Evolutionary conservation across 257 asterid genomes (phyloP).

Genomic region (Solanum virginianum): DNA sequence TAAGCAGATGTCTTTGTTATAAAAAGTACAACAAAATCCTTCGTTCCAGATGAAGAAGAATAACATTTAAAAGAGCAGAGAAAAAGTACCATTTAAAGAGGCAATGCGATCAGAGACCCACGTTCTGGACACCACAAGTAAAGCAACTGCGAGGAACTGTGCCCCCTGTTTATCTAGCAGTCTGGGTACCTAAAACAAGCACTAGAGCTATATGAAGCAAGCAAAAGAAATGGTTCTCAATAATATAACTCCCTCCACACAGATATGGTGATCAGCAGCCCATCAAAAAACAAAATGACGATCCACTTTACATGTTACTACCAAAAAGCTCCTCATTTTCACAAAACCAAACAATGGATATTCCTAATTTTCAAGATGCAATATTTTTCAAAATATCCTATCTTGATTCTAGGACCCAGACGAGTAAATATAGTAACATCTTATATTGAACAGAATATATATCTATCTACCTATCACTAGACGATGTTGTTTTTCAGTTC

Average conservation of each 20-base stretch:
- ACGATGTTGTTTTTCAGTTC: neutral
- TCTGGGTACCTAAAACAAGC: conserved; percentile 68
- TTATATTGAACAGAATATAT: neutral
- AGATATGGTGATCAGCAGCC: neutral
- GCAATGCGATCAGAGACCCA: conserved; percentile 98
- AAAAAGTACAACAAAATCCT: neutral
- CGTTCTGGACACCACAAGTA: conserved; percentile 85
- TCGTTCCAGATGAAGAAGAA: conserved; percentile 11
- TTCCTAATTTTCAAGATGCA: neutral
- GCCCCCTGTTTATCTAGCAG: conserved; percentile 95
- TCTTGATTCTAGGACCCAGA: neutral
- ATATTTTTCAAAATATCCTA: neutral
- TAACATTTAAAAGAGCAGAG: neutral
- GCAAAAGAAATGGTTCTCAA: neutral
- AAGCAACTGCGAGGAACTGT: conserved; percentile 87
- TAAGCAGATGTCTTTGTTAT: conserved; percentile 10
- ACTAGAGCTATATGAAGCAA: neutral
- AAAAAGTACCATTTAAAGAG: conserved; percentile 69
- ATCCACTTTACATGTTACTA: neutral
- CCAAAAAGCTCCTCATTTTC: neutral
- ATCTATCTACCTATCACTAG: neutral
- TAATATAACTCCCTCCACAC: neutral
- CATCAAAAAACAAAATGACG: neutral
- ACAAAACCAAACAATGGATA: neutral
- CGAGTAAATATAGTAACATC: neutral